Conservation (phyloP, 2,329 filamentous ascomycete genomes). For the Magnaporthiopsis poae region DNA sequence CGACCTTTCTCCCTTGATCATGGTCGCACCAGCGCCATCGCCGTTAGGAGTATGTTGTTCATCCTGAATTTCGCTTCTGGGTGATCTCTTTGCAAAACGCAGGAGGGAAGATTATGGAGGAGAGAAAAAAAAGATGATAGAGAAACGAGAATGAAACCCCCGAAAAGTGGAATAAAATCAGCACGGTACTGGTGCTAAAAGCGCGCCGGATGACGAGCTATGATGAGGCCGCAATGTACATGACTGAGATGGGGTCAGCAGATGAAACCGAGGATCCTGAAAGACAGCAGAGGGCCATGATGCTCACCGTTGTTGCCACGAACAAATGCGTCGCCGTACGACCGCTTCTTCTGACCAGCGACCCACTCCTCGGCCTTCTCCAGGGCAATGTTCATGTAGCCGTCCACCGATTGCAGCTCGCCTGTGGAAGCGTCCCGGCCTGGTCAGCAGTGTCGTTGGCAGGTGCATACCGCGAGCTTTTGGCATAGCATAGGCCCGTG, state of each 20-base stretch:
- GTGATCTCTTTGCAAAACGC: no score
- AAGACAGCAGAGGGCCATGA: constrained; percentile 7
- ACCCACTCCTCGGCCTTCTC: constrained; percentile 92
- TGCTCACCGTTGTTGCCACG: constrained; percentile 81
- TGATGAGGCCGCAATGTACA: constrained; percentile 61
- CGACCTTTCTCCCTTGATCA: background rate
- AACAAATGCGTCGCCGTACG: constrained; percentile 90
- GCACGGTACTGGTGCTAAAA: background rate
- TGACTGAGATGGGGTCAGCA: constrained; percentile 35
- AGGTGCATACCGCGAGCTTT: background rate
- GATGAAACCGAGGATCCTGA: background rate
- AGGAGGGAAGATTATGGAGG: background rate
- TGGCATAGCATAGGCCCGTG: background rate
- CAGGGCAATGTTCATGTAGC: constrained; percentile 98
- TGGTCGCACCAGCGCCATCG: background rate
- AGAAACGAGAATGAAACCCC: background rate
- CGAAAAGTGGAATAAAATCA: background rate
- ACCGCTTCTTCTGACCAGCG: constrained; percentile 69
- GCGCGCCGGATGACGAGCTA: constrained; percentile 2
- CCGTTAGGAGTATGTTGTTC: no score
- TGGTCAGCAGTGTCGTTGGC: background rate
- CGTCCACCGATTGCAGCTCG: constrained; percentile 91
- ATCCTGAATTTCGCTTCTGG: no score
- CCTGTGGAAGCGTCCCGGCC: constrained; percentile 39
- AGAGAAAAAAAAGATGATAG: background rate